A percentile compares a stretch with the other conserved stretches of the same genome.
phyloP scores from a whole-genome alignment of 805 yeast species.

The Candida anglica region DNA sequence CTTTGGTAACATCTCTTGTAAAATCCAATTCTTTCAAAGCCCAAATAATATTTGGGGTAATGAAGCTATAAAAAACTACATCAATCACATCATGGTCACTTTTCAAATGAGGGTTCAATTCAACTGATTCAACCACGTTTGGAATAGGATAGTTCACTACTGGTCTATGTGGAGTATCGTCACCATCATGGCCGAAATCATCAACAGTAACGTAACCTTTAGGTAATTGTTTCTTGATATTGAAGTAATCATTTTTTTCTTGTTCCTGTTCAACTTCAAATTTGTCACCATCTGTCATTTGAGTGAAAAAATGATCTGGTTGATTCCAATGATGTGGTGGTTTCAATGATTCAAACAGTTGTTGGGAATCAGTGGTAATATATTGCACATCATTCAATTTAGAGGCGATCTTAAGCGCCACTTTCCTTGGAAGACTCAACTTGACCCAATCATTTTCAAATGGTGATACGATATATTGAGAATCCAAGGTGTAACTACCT shows the following conservation, averaged over 20 bases:
- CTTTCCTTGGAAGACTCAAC: constrained; percentile 51
- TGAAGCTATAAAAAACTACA: constrained; percentile 76
- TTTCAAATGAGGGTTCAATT: too few species aligned
- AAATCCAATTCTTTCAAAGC: constrained; percentile 28
- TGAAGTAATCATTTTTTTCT: constrained; percentile 1
- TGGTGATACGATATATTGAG: constrained; percentile 81
- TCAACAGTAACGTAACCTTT: constrained; percentile 82
- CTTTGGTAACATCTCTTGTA: constrained; percentile 9
- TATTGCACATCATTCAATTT: constrained; percentile 56
- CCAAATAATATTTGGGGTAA: constrained; percentile 34
- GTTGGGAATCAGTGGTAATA: constrained; percentile 18
- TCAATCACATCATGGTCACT: constrained; percentile 43
- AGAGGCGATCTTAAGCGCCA: constrained; percentile 53
- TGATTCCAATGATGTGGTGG: too few species aligned
- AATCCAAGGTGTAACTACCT: constrained; percentile 78
- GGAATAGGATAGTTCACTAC: constrained; percentile 63
- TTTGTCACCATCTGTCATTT: not conserved
- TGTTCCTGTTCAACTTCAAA: constrained; percentile 2
- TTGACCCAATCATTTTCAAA: constrained; percentile 77
- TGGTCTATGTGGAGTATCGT: constrained; percentile 69
- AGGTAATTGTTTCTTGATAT: constrained; percentile 18
- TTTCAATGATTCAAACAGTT: too few species aligned
- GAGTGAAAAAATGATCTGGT: not conserved
- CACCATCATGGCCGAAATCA: constrained; percentile 84
- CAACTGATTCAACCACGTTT: constrained; percentile 65